Evolutionary conservation across 805 yeast species (phyloP).

Genomic region (Metschnikowia baotianmanensis): DNA sequence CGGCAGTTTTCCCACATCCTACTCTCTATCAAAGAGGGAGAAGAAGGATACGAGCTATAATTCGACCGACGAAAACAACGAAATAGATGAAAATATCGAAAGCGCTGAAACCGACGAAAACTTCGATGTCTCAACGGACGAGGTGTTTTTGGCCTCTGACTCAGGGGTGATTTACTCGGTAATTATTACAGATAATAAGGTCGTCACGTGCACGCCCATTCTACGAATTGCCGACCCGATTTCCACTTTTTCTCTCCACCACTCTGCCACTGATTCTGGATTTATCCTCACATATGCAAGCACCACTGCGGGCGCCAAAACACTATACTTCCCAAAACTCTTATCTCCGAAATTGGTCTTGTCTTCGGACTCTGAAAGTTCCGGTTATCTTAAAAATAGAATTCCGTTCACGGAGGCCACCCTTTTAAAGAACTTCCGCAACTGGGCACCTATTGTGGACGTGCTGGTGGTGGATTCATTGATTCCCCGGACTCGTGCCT

Average conservation of each 20-base stretch:
- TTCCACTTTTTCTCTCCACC: conserved; percentile 25
- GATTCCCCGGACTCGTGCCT: conserved; percentile 18
- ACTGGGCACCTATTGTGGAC: conserved; percentile 51
- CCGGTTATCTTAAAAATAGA: too few species aligned
- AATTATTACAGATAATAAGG: conserved; percentile 20
- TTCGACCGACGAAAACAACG: too few species aligned
- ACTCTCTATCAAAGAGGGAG: conserved; percentile 29
- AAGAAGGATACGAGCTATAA: too few species aligned
- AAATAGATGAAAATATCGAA: too few species aligned
- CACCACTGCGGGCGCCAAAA: conserved; percentile 39
- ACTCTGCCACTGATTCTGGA: conserved; percentile 9
- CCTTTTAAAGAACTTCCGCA: conserved; percentile 32
- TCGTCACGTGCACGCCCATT: conserved; percentile 26
- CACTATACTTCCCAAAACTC: conserved; percentile 24
- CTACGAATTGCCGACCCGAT: conserved; percentile 36
- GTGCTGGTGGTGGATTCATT: conserved; percentile 32
- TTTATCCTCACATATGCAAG: conserved; percentile 38
- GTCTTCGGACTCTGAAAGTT: too few species aligned
- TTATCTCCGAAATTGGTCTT: too few species aligned
- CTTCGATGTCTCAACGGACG: conserved; percentile 20
- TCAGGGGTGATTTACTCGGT: conserved; percentile 34
- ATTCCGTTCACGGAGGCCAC: conserved; percentile 24
- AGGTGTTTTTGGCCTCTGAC: conserved; percentile 34
- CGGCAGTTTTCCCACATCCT: conserved; percentile 42
- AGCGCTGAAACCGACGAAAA: not conserved